phyloP scores from a whole-genome alignment of 2,329 filamentous ascomycete genomes.

The Penicillium sp. region DNA sequence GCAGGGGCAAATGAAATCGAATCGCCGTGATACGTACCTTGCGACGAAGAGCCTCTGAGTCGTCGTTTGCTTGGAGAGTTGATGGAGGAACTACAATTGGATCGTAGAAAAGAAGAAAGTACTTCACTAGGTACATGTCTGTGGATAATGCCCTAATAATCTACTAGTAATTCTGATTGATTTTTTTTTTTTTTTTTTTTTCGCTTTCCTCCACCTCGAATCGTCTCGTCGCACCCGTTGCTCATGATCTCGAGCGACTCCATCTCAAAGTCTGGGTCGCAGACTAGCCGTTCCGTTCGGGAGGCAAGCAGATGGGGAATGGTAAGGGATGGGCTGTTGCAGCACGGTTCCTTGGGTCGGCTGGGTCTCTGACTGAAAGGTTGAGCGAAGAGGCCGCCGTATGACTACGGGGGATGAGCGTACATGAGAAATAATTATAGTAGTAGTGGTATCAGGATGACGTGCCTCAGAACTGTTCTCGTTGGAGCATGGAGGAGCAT shows the following conservation, averaged over 20 bases:
- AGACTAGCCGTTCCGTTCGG: slow-evolving; percentile 31
- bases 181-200: background rate
- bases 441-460: background rate
- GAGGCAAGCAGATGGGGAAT: slow-evolving; percentile 22
- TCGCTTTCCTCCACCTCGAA: background rate
- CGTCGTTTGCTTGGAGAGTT: background rate
- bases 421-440: background rate
- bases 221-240: background rate
- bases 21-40: background rate
- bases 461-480: background rate
- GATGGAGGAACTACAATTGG: background rate
- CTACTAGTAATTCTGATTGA: background rate
- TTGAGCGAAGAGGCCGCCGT: slow-evolving; percentile 1
- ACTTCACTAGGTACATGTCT: background rate
- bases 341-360: slow-evolving; percentile 23
- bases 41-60: background rate
- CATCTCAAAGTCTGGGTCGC: slow-evolving; percentile 25
- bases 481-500: no score
- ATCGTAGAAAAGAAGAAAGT: background rate
- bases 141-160: background rate
- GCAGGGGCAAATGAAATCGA: slow-evolving; percentile 14
- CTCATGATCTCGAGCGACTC: slow-evolving; percentile 13
- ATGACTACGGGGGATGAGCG: background rate
- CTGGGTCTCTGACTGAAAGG: slow-evolving; percentile 22
- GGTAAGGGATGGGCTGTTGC: background rate